These are phyloP conservation scores for Tuber umbilicatum DNA, from an alignment of 495 filamentous ascomycete species.

Conservation along the genomic window DNA sequence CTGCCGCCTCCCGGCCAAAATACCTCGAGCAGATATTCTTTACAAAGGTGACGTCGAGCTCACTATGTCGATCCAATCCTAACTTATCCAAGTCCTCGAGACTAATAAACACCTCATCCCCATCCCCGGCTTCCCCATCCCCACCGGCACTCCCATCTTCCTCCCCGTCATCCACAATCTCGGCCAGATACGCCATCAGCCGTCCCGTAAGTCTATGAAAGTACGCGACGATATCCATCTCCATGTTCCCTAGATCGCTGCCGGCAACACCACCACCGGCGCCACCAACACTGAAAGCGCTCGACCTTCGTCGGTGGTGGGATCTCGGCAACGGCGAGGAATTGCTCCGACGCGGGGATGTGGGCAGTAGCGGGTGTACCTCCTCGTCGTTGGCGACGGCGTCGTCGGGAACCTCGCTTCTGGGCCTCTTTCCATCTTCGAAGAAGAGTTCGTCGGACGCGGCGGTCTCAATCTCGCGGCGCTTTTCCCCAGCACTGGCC, in stretches of 20 bases:
- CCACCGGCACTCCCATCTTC: slow-evolving; percentile 42
- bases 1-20: slow-evolving; percentile 34
- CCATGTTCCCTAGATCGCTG: slow-evolving; percentile 40
- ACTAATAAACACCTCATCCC: slow-evolving; percentile 37
- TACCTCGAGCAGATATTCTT: slow-evolving; percentile 30
- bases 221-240: slow-evolving; percentile 78
- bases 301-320: slow-evolving; percentile 38
- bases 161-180: slow-evolving; percentile 56
- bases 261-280: not conserved
- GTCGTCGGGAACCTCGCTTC: slow-evolving; percentile 45
- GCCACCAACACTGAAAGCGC: slow-evolving; percentile 12
- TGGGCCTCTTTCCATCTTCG: slow-evolving; percentile 39
- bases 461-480: slow-evolving; percentile 41
- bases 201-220: slow-evolving; percentile 79
- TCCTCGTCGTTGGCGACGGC: slow-evolving; percentile 46
- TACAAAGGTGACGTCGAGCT: slow-evolving; percentile 35
- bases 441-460: slow-evolving; percentile 39
- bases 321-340: slow-evolving; percentile 11
- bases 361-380: slow-evolving; percentile 33
- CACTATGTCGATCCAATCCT: slow-evolving; percentile 30
- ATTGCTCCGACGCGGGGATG: slow-evolving; percentile 34
- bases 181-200: slow-evolving; percentile 62
- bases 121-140: slow-evolving; percentile 45
- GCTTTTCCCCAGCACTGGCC: slow-evolving; percentile 87
- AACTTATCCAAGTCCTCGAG: slow-evolving; percentile 36